Conservation (phyloP, 139 green algal species). For the Chlorella sp. region DNA sequence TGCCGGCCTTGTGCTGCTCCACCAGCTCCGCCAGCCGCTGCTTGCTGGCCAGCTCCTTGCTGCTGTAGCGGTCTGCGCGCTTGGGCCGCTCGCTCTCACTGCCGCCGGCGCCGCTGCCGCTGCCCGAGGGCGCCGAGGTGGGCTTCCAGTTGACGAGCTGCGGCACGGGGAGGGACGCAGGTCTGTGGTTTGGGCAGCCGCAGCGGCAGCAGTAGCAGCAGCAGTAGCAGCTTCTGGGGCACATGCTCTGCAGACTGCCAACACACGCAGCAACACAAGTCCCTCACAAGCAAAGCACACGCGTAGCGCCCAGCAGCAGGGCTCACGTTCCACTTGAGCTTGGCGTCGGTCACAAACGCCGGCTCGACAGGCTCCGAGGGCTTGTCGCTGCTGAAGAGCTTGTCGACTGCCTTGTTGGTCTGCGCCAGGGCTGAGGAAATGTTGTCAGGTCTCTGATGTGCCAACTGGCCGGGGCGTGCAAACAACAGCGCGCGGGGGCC, state of each 20-base stretch:
- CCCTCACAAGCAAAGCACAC: too few species aligned
- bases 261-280: too few species aligned
- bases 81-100: neutral
- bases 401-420: conserved; percentile 25
- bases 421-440: neutral
- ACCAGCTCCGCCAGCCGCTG: conserved; percentile 24
- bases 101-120: neutral
- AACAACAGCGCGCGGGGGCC: too few species aligned
- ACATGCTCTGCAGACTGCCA: too few species aligned
- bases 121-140: neutral
- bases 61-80: conserved; percentile 15
- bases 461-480: too few species aligned
- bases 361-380: conserved; percentile 23
- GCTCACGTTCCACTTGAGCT: conserved; percentile 42
- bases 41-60: conserved; percentile 25
- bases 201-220: too few species aligned
- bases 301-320: too few species aligned
- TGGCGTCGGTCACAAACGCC: conserved; percentile 41
- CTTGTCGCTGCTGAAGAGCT: conserved; percentile 23
- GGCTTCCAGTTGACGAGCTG: conserved; percentile 34
- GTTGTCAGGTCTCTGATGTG: too few species aligned
- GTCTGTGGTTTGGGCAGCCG: too few species aligned
- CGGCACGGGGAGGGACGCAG: neutral
- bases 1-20: conserved; percentile 7
- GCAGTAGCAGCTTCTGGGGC: too few species aligned